Percentiles rank a stretch among this genome's conserved stretches.
Conservation (phyloP, 371 early-diverging fungal species). For the Conidiobolus incongruus region DNA sequence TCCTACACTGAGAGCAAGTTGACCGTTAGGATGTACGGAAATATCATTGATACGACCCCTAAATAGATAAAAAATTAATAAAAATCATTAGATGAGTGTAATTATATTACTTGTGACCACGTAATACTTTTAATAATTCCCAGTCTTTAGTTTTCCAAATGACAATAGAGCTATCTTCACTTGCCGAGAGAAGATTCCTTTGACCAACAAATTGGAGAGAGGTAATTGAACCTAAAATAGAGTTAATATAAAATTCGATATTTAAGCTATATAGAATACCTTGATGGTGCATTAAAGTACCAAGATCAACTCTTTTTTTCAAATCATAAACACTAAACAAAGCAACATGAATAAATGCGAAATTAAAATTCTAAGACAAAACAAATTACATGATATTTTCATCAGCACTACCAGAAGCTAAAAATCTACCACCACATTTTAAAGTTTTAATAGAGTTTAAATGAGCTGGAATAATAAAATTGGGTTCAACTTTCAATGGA, state of each 20-base stretch:
- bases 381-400: constrained; percentile 52
- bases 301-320: constrained; percentile 66
- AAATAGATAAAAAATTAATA: background rate
- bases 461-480: constrained; percentile 89
- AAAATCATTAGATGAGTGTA: background rate
- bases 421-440: constrained; percentile 40
- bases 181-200: constrained; percentile 66
- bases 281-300: constrained; percentile 71
- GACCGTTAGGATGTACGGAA: constrained; percentile 83
- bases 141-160: constrained; percentile 87
- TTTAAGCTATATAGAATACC: constrained; percentile 12
- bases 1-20: constrained; percentile 64
- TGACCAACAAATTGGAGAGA: constrained; percentile 52
- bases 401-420: constrained; percentile 91
- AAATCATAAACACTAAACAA: constrained; percentile 54
- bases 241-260: background rate
- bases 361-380: background rate
- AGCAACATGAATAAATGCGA: background rate
- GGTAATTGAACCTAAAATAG: constrained; percentile 43
- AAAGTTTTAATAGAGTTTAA: constrained; percentile 75
- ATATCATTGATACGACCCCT: constrained; percentile 40
- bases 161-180: constrained; percentile 71
- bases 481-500: constrained; percentile 23
- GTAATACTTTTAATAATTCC: constrained; percentile 75
- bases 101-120: constrained; percentile 60